Evolutionary conservation across 139 green algal genomes (phyloP).

Genomic region (Chlorella sp.): DNA sequence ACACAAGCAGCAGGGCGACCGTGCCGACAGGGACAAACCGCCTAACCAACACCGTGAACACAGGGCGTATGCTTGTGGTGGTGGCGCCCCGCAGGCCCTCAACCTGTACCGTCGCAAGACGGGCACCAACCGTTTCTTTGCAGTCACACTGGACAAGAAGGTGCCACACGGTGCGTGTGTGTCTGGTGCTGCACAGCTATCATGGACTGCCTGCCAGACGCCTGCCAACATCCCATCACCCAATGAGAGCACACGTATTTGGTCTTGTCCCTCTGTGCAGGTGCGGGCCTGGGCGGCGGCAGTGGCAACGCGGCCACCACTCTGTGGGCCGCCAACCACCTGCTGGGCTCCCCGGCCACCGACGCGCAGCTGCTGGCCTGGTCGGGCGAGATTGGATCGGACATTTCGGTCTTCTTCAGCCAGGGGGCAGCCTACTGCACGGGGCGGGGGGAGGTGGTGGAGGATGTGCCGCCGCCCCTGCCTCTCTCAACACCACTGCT

Average conservation of each 20-base stretch:
- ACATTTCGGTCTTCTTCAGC: slow-evolving; percentile 95
- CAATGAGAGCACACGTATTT: no score
- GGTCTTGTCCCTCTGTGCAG: no score
- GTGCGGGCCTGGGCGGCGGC: slow-evolving; percentile 91
- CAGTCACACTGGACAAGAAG: slow-evolving; percentile 80
- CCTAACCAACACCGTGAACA: no score
- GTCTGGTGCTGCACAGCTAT: neutral
- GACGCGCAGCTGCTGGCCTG: slow-evolving; percentile 82
- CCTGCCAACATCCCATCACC: no score
- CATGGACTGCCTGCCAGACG: neutral
- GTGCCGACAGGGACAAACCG: no score
- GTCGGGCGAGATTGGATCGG: slow-evolving; percentile 91
- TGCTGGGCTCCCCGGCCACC: slow-evolving; percentile 66
- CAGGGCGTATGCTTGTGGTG: no score
- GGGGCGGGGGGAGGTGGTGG: slow-evolving; percentile 88
- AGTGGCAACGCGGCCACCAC: slow-evolving; percentile 94
- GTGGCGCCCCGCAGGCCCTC: slow-evolving; percentile 63
- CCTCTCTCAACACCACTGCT: slow-evolving; percentile 78
- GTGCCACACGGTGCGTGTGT: slow-evolving; percentile 75
- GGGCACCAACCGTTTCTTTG: slow-evolving; percentile 63
- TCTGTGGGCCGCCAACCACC: slow-evolving; percentile 93
- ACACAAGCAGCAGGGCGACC: no score
- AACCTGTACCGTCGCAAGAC: slow-evolving; percentile 83
- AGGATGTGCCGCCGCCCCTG: slow-evolving; percentile 79
- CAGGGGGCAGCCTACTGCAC: slow-evolving; percentile 94